A percentile compares a stretch with the other conserved stretches of the same genome.
These are phyloP conservation scores for Aspergillus sp. DNA, from an alignment of 2,329 filamentous ascomycete genomes.

Conservation along the genomic window DNA sequence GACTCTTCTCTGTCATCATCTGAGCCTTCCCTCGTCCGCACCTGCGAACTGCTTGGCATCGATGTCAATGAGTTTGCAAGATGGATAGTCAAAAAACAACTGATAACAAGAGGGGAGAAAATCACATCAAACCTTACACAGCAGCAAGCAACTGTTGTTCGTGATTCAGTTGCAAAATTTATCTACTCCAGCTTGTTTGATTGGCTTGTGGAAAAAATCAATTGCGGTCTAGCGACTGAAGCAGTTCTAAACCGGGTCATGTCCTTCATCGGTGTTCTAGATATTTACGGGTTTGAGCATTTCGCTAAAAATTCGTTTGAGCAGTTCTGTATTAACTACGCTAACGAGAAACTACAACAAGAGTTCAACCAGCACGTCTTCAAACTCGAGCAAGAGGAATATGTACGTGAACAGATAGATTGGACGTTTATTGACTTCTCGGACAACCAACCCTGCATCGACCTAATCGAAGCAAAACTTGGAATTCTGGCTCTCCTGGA, in stretches of 20 bases:
- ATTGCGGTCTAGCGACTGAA: conserved; percentile 81
- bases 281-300: conserved; percentile 99
- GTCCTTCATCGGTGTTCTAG: conserved; percentile 94
- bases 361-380: conserved; percentile 99
- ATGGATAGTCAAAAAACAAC: conserved; percentile 98
- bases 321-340: conserved; percentile 99
- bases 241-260: conserved; percentile 75
- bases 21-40: conserved; percentile 77
- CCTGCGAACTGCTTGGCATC: conserved; percentile 82
- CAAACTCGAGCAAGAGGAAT: conserved; percentile 98
- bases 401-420: conserved; percentile 91
- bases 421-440: conserved; percentile 99
- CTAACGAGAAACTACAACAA: conserved; percentile 98
- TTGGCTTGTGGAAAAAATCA: conserved; percentile 98
- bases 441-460: conserved; percentile 98
- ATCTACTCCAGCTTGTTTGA: conserved; percentile 98
- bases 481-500: conserved; percentile 89
- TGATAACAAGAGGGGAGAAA: conserved; percentile 93
- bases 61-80: conserved; percentile 82
- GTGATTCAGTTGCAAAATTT: conserved; percentile 97
- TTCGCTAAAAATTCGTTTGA: conserved; percentile 99
- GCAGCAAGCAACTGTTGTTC: conserved; percentile 87
- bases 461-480: conserved; percentile 94
- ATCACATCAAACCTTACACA: conserved; percentile 94
- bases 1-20: conserved; percentile 77